These are phyloP conservation scores for Petrea volubilis DNA, from an alignment of 257 asterid genomes.

Conservation along the genomic window DNA sequence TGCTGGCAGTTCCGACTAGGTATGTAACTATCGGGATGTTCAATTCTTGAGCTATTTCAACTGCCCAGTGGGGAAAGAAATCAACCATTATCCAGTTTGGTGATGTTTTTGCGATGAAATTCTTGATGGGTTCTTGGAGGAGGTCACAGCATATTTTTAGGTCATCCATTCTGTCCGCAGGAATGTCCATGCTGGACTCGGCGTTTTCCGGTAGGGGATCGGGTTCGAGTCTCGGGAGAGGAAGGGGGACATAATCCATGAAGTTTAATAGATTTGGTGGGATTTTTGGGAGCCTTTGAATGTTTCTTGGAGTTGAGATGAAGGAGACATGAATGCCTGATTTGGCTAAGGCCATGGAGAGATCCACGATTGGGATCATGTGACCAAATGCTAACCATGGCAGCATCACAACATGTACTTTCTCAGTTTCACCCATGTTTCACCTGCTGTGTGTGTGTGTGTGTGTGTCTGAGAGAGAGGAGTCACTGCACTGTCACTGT, in stretches of 20 bases:
- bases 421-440: slow-evolving; percentile 8
- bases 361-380: too few relatives aligned
- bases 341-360: too few relatives aligned
- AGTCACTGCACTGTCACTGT: too few relatives aligned
- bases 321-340: too few relatives aligned
- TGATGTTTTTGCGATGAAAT: too few relatives aligned
- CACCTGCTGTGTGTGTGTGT: not conserved
- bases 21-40: not conserved
- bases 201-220: slow-evolving; percentile 26
- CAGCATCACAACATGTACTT: slow-evolving; percentile 31
- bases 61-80: too few relatives aligned
- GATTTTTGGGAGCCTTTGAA: slow-evolving; percentile 29
- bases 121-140: too few relatives aligned
- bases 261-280: not conserved
- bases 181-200: too few relatives aligned
- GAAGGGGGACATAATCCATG: not conserved
- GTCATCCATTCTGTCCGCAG: too few relatives aligned
- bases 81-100: too few relatives aligned
- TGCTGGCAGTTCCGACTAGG: not conserved
- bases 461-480: too few relatives aligned
- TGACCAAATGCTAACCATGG: slow-evolving; percentile 51
- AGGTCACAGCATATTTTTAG: too few relatives aligned
- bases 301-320: slow-evolving; percentile 31
- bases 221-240: not conserved
- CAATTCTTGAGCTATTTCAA: not conserved